Percentiles rank a stretch among this genome's conserved stretches.
Evolutionary conservation across 768 basidiomycete species (phyloP).

Genomic region (Lyophyllum decastes): DNA sequence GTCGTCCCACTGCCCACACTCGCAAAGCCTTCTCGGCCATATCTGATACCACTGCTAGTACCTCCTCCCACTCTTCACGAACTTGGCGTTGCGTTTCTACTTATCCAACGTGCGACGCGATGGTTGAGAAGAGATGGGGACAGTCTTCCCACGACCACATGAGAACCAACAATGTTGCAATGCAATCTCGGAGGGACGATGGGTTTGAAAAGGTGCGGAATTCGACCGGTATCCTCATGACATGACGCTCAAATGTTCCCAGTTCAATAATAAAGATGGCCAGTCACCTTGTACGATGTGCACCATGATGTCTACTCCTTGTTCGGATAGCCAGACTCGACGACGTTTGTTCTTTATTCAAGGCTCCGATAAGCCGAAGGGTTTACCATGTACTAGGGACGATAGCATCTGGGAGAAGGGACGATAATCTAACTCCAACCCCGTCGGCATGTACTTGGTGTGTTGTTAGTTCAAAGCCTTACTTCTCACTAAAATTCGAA

Average conservation of each 20-base stretch:
- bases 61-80: background rate
- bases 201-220: background rate
- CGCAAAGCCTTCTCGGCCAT: background rate
- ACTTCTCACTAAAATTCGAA: background rate
- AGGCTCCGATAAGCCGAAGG: background rate
- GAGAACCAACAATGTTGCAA: background rate
- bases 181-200: background rate
- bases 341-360: slow-evolving; percentile 1
- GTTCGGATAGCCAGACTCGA: slow-evolving; percentile 4
- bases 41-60: background rate
- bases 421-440: background rate
- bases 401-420: background rate
- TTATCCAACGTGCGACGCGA: background rate
- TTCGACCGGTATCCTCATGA: background rate
- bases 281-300: slow-evolving; percentile 11
- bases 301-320: slow-evolving; percentile 1
- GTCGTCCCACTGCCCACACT: background rate
- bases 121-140: background rate
- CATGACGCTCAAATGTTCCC: background rate
- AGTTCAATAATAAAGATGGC: slow-evolving; percentile 12
- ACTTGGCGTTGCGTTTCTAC: background rate
- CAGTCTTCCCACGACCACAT: slow-evolving; percentile 4
- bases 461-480: background rate
- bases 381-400: background rate
- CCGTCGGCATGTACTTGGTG: slow-evolving; percentile 22